A percentile compares a stretch with the other conserved stretches of the same genome.
Conservation (phyloP, 1,284 basidiomycete genomes). For the Ustanciosporium gigantosporum region DNA sequence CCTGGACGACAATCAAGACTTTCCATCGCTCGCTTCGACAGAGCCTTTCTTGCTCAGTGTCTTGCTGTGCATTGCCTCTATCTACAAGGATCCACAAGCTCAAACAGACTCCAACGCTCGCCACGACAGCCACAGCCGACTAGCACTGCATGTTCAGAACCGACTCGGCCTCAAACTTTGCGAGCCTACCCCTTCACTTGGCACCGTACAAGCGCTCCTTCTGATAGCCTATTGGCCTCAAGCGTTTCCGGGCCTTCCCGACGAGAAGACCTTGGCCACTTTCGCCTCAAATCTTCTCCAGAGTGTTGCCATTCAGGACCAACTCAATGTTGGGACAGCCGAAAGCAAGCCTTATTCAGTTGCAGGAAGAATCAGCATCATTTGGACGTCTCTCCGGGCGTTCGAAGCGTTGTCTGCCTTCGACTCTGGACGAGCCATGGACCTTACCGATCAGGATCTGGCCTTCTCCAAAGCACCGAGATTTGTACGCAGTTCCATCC, state of each 20-base stretch:
- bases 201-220: conserved; percentile 24
- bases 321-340: not conserved
- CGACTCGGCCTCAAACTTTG: conserved; percentile 15
- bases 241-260: conserved; percentile 25
- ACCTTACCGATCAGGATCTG: conserved; percentile 25
- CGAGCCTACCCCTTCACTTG: conserved; percentile 10
- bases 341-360: not conserved
- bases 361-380: not conserved
- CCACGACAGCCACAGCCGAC: conserved; percentile 11
- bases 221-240: conserved; percentile 35
- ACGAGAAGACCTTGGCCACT: conserved; percentile 17
- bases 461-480: conserved; percentile 19
- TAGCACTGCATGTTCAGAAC: conserved; percentile 11
- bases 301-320: conserved; percentile 3
- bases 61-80: conserved; percentile 13
- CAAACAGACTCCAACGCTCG: conserved; percentile 3
- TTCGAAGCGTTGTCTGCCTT: conserved; percentile 26
- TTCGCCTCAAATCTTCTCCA: conserved; percentile 16
- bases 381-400: conserved; percentile 16
- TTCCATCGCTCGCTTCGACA: conserved; percentile 4
- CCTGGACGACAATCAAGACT: conserved; percentile 8
- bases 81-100: conserved; percentile 23
- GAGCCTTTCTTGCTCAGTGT: conserved; percentile 30
- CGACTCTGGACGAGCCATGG: conserved; percentile 25
- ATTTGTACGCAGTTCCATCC: conserved; percentile 15